Evolutionary conservation across 371 early-diverging fungal genomes (phyloP), one percentile per base, ranked within the genome.

Genomic region (Massospora cicadina): DNA sequence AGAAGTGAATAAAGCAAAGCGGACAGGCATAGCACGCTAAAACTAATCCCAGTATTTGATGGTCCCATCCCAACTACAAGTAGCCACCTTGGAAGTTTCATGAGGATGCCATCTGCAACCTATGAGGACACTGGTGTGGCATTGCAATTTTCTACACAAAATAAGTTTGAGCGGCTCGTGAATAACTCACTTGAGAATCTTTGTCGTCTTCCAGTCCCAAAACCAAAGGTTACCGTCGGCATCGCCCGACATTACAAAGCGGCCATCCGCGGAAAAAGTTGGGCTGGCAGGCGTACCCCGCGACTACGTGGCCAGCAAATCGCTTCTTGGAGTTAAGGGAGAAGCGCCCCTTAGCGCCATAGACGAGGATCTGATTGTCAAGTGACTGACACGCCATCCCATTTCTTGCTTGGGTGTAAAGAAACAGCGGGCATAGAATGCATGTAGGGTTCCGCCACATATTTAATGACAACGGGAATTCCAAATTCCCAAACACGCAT

Each of bases 401-500:
- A 95, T 79, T 93, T 91, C 67, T 83, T 89, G 70, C 82, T 88
- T 17, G 92, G 95, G 68, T 88, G 87, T 55, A 89, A 67, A 1
- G 93, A 82, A 7, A 91, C 93, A 3, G 91, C 83, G 17, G 95
- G 94, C 83, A 96, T 92, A 24, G 89, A 86, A 70, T 95, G 91
- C 95, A 98, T 95, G 65, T 84, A 82, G 1, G 95, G 91, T 63
- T 98, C 97, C 12, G 95, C 93, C 69, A 95, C 83, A 67, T 92
- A 90, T 76, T 94, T 93, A 78, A 98, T 92, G 53, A 91, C 93
- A 7, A 96, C 93, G 1, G 97, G 97, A 65, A 95, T 94, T 69
- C 89, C 95, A 69, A 79, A 91, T 77, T 98, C 98, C 97, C 97
- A 98, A 32, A 88, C 93, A 62, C 97, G 81, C 72, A 98, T 73